Percentiles rank a stretch among this genome's conserved stretches.
Evolutionary conservation across 164 flowering plant genomes (phyloP).

Genomic region (Dillenia turbinata): DNA sequence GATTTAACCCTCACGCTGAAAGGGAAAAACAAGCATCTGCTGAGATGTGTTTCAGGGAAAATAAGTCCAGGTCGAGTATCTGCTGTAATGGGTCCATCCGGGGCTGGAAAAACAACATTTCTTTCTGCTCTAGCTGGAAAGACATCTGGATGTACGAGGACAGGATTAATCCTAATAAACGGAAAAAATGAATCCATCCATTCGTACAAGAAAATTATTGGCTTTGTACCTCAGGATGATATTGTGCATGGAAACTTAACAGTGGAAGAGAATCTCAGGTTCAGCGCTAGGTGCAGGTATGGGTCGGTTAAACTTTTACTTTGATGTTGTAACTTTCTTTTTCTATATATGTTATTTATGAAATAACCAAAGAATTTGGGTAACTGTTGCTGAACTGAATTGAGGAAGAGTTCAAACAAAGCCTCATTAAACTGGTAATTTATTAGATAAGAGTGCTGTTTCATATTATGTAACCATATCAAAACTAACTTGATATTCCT

Average conservation of each 20-base stretch:
- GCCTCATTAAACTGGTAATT: too few relatives aligned
- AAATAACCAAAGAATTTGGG: too few relatives aligned
- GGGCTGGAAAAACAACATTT: slow-evolving; percentile 99
- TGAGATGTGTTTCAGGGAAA: slow-evolving; percentile 92
- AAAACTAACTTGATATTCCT: too few relatives aligned
- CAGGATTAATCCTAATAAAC: slow-evolving; percentile 73
- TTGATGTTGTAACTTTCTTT: too few relatives aligned
- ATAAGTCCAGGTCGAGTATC: slow-evolving; percentile 86
- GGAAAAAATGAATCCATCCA: slow-evolving; percentile 74
- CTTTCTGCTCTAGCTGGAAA: slow-evolving; percentile 92
- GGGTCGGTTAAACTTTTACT: background rate
- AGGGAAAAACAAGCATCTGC: slow-evolving; percentile 69
- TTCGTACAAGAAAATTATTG: slow-evolving; percentile 85
- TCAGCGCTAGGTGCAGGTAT: slow-evolving; percentile 97
- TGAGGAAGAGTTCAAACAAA: too few relatives aligned
- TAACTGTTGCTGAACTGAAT: too few relatives aligned
- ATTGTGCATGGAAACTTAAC: slow-evolving; percentile 98
- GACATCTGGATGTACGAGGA: slow-evolving; percentile 61
- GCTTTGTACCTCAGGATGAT: slow-evolving; percentile 99
- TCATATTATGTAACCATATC: too few relatives aligned
- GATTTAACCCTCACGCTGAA: slow-evolving; percentile 88
- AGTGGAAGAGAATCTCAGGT: slow-evolving; percentile 96
- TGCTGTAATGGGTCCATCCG: slow-evolving; percentile 99
- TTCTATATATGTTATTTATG: too few relatives aligned
- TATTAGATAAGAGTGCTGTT: too few relatives aligned